Base-by-base conservation (phyloP, 164 flowering plant genomes). In the Stephania yunnanensis region DNA sequence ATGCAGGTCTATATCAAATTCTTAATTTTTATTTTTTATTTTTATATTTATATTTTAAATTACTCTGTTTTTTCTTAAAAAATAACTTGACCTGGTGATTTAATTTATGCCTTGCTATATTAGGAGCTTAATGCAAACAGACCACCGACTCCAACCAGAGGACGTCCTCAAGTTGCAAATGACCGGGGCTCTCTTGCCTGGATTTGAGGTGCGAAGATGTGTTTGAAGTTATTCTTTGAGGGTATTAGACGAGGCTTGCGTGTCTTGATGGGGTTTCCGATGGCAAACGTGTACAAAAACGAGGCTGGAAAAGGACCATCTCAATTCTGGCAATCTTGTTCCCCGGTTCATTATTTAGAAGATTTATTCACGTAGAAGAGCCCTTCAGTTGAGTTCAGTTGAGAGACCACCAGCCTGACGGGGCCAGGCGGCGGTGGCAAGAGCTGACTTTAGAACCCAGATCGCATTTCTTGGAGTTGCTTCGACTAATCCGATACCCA, bases 51-150 rank as follows among this genome's bases (percentile, higher is more conserved):
- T 15, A 0, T 50, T 50, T 50, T 15, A 61, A 15, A 58, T n/a
- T 58, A 2, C 22, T 58, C 22, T 6, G 7, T 20, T 52, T 9
- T 13, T 50, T 50, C 55, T 50, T 13, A 50, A 50, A 50, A 50
- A 50, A 36, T 36, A 36, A 0, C n/a, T 58, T 48, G 20, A 53
- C 29, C 66, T n/a, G 42, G 6, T 25, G 17, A 30, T 55, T 46
- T 10, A n/a, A 22, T 73, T 61, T 66, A 7, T 30, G 50, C 73
- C 70, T 64, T 71, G 19, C 80, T 75, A 61, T 42, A 68, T 53
- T 89, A 96, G 98, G 99, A 96, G 85, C 91, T 96, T 72, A 96
- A 96, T 87, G 99, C 97, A 42, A 94, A 96, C 84, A 85, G 99
- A 82, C 99, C 99, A 52, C 92, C 98, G 58, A 96, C 99, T 68